Percentiles rank a stretch among this genome's conserved stretches.
Conservation (phyloP, 108 stramenopile species). For the Pseudonitzschia multiseries region DNA sequence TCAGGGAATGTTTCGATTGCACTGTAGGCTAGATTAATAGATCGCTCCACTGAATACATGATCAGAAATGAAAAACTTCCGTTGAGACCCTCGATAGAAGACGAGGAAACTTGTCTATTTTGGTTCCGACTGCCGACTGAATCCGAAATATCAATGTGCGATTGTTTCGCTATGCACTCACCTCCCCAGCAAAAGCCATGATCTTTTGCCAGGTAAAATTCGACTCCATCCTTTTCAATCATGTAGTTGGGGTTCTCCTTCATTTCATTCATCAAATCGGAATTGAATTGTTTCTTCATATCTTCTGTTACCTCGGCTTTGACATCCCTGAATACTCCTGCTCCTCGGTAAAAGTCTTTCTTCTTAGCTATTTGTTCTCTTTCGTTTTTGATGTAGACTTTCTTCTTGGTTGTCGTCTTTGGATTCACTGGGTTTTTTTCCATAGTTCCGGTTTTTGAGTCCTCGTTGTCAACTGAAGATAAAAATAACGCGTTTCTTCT, state of each 20-base stretch:
- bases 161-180: no score
- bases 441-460: neutral
- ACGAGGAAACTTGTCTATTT: no score
- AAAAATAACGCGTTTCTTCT: neutral
- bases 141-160: no score
- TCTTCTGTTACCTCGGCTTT: conserved; percentile 65
- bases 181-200: conserved; percentile 91
- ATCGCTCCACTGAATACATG: conserved; percentile 84
- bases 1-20: conserved; percentile 89
- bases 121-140: no score
- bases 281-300: conserved; percentile 79
- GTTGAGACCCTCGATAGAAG: no score
- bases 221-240: conserved; percentile 73
- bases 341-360: conserved; percentile 72
- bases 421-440: no score
- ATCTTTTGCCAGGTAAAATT: conserved; percentile 80
- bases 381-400: conserved; percentile 51
- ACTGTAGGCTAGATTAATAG: conserved; percentile 91
- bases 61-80: conserved; percentile 36
- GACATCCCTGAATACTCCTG: conserved; percentile 86
- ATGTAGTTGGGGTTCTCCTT: conserved; percentile 62
- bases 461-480: neutral
- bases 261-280: conserved; percentile 65
- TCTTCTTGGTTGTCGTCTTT: conserved; percentile 18
- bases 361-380: conserved; percentile 65